Conservation (phyloP, 2,329 filamentous ascomycete genomes). For the Plectosphaerella plurivora region DNA sequence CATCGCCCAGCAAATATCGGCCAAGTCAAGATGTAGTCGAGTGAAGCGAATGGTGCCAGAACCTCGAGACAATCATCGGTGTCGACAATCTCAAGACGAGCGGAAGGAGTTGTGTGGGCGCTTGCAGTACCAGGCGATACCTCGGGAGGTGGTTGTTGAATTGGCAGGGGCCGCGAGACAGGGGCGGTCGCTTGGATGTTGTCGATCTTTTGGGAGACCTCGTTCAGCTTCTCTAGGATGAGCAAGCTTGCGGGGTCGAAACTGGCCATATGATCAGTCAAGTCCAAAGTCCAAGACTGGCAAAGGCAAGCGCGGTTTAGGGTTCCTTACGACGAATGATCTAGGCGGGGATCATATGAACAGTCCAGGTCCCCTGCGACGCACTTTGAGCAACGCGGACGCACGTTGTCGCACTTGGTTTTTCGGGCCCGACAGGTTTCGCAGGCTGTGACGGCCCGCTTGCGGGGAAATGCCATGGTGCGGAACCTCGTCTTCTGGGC, state of each 20-base stretch:
- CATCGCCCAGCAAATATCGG: neutral
- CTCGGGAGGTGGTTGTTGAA: neutral
- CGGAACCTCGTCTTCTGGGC: neutral
- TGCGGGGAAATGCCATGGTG: constrained; percentile 16
- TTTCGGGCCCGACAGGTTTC: constrained; percentile 6
- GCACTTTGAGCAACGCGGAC: constrained; percentile 8
- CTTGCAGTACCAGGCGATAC: neutral
- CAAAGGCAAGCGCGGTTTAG: neutral
- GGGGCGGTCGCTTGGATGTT: neutral
- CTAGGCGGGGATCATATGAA: neutral
- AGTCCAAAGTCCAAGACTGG: neutral
- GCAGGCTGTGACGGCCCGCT: constrained; percentile 8
- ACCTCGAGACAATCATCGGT: neutral
- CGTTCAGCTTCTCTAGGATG: constrained; percentile 39
- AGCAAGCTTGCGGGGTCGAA: constrained; percentile 46
- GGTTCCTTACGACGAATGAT: neutral
- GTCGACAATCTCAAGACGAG: neutral
- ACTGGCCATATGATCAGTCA: constrained; percentile 20
- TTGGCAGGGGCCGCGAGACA: no score
- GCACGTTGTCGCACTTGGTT: constrained; percentile 11
- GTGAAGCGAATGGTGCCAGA: neutral
- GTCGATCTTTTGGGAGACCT: constrained; percentile 9
- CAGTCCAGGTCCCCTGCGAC: neutral
- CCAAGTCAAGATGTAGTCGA: neutral
- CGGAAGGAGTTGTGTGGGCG: neutral